phyloP scores from a whole-genome alignment of 352 stramenopile genomes.

The Phytophthora parvispora region DNA sequence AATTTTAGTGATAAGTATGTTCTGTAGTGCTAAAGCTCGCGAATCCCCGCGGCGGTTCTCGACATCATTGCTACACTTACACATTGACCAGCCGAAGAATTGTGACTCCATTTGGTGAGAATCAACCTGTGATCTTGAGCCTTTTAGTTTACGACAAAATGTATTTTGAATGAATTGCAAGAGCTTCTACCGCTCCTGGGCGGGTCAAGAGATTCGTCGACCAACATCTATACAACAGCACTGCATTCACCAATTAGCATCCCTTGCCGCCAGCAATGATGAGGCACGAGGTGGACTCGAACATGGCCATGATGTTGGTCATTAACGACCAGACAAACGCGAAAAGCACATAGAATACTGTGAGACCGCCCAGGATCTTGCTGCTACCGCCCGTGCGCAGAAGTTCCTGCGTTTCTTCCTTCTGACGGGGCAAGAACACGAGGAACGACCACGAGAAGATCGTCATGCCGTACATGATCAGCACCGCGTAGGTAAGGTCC shows the following conservation, averaged over 20 bases:
- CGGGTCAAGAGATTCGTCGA: neutral
- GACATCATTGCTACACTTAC: too few relatives aligned
- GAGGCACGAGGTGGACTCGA: slow-evolving; percentile 31
- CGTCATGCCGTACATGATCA: slow-evolving; percentile 44
- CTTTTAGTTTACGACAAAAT: too few relatives aligned
- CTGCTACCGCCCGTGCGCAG: slow-evolving; percentile 34
- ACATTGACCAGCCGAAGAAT: too few relatives aligned
- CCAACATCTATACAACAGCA: neutral
- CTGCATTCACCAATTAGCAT: neutral
- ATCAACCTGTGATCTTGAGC: too few relatives aligned
- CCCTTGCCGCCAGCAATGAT: slow-evolving; percentile 12
- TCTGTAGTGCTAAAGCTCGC: too few relatives aligned
- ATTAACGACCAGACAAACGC: slow-evolving; percentile 39
- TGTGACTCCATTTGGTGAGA: too few relatives aligned
- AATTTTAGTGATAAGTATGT: too few relatives aligned
- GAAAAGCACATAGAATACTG: slow-evolving; percentile 30
- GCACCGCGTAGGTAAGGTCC: slow-evolving; percentile 38
- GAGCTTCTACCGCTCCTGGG: slow-evolving; percentile 3
- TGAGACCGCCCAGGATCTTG: slow-evolving; percentile 31
- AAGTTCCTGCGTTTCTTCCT: slow-evolving; percentile 40
- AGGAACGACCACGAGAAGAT: slow-evolving; percentile 38
- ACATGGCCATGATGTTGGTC: slow-evolving; percentile 47
- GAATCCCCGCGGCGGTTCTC: too few relatives aligned
- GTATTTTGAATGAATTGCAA: neutral
- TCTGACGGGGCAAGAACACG: slow-evolving; percentile 36